A percentile compares a stretch with the other conserved stretches of the same genome.
These are phyloP conservation scores for Exophiala aquamarina DNA, from an alignment of 2,329 filamentous ascomycete genomes.

Conservation along the genomic window DNA sequence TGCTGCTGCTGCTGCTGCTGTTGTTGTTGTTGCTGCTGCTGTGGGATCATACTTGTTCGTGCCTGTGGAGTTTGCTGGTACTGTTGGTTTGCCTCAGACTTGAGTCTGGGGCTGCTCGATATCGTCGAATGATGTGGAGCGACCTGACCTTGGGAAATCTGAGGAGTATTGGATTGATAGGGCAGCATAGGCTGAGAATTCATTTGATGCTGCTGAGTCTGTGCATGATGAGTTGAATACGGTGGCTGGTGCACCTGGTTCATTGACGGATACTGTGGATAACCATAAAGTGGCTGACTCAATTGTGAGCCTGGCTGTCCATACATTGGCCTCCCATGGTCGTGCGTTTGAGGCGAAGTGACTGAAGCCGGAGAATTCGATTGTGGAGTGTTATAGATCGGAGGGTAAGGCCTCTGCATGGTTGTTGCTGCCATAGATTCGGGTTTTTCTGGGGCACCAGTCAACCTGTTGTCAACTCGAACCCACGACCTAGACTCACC, in stretches of 20 bases:
- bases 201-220: constrained; percentile 57
- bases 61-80: constrained; percentile 35
- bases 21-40: constrained; percentile 51
- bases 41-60: constrained; percentile 51
- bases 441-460: constrained; percentile 63
- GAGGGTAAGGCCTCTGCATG: constrained; percentile 69
- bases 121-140: constrained; percentile 54
- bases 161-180: constrained; percentile 46
- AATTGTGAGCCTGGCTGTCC: constrained; percentile 75
- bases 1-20: constrained; percentile 54
- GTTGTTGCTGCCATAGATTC: constrained; percentile 65
- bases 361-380: constrained; percentile 93
- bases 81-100: constrained; percentile 22
- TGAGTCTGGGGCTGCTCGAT: constrained; percentile 56
- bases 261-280: constrained; percentile 56
- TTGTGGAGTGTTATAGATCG: constrained; percentile 94
- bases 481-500: constrained; percentile 57
- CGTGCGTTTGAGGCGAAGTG: constrained; percentile 82
- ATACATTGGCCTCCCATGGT: constrained; percentile 81
- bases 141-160: constrained; percentile 43
- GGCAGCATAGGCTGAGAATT: constrained; percentile 57
- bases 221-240: constrained; percentile 56
- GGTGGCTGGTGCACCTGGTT: constrained; percentile 55
- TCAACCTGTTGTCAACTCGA: neutral
- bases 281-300: constrained; percentile 81